Evolutionary conservation across 495 filamentous ascomycete genomes (phyloP).

Genomic region (Rhypophila decipiens): DNA sequence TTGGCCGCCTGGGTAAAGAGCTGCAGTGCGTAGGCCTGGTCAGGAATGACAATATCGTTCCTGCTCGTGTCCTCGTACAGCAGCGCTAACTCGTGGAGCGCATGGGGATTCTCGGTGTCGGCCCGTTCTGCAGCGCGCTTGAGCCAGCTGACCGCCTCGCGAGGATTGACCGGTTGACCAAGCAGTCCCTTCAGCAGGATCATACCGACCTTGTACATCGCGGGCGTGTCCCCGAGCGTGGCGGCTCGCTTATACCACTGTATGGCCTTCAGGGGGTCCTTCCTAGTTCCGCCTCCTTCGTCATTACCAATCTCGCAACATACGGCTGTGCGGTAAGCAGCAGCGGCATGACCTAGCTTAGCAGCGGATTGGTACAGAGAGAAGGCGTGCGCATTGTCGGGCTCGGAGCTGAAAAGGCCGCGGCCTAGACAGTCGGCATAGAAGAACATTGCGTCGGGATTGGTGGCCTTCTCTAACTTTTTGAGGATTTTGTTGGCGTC

Average conservation of each 20-base stretch:
- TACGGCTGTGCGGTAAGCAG: slow-evolving; percentile 91
- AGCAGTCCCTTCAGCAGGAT: slow-evolving; percentile 91
- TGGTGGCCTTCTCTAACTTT: slow-evolving; percentile 60
- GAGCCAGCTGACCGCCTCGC: slow-evolving; percentile 83
- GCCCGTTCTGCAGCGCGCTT: slow-evolving; percentile 88
- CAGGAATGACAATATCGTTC: slow-evolving; percentile 67
- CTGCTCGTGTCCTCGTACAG: slow-evolving; percentile 68
- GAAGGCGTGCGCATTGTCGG: slow-evolving; percentile 86
- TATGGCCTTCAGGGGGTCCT: slow-evolving; percentile 86
- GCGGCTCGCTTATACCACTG: slow-evolving; percentile 97
- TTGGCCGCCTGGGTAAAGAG: slow-evolving; percentile 86
- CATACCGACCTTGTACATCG: slow-evolving; percentile 98
- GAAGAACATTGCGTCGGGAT: slow-evolving; percentile 88
- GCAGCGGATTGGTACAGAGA: slow-evolving; percentile 88
- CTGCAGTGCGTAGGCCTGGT: slow-evolving; percentile 69
- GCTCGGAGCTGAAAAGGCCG: slow-evolving; percentile 55
- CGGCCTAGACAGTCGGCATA: slow-evolving; percentile 84
- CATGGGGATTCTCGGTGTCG: slow-evolving; percentile 86
- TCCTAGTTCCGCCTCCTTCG: slow-evolving; percentile 83
- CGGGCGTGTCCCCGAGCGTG: slow-evolving; percentile 78
- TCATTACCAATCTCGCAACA: slow-evolving; percentile 97
- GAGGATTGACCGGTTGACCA: slow-evolving; percentile 74
- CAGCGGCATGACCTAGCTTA: slow-evolving; percentile 75
- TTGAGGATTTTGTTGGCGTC: slow-evolving; percentile 89
- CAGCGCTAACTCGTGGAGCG: slow-evolving; percentile 83